Evolutionary conservation across 805 yeast genomes (phyloP), one percentile per base, ranked within the genome.

Genomic region (Wickerhamomyces chambardii): DNA sequence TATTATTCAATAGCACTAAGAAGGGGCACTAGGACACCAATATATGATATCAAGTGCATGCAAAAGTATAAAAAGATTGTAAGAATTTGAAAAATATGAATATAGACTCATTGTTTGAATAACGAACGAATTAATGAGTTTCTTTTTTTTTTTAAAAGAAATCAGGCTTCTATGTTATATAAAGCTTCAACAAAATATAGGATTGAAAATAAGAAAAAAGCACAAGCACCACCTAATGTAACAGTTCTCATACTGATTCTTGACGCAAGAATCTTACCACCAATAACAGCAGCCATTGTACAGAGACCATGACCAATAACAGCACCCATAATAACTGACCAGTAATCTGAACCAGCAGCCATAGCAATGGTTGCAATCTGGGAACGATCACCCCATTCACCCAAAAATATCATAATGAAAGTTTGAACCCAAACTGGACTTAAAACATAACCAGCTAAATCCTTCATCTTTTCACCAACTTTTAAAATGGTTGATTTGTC

Each of bases 361-460:
- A 92, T 83, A 29, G 97, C 97, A 50, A 92, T 87, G 25, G 97
- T 92, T 30, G 97, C 95, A 37, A 92, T 86, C 63, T 92, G 99
- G 11, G 97, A 87, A 51, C 98, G 78, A 59, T 92, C 99, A 34
- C 99, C 99, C 95, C 97, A 87, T 63, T 92, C 99, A 41, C 97
- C 98, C 33, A 92, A 64, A 57, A 92, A 92, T 5, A 95, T 85
- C 97, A 92, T 90, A 36, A 77, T 76, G 53, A 92, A 92, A 5
- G 90, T 90, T 64, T 90, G 96, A 45, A 87, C 80, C 89, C 95
- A 92, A 9, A 78, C 63, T 4, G 98, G 97, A 4, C 95, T 82
- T 37, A 90, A 64, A 5, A 86, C 60, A 37, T 76, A 73, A 3
- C 76, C 58, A 3, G 80, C 75, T 34, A 83, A 64, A 45, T 78